These are phyloP conservation scores for Pinus albicaulis DNA, from an alignment of 75 land plant species.

Conservation along the genomic window DNA sequence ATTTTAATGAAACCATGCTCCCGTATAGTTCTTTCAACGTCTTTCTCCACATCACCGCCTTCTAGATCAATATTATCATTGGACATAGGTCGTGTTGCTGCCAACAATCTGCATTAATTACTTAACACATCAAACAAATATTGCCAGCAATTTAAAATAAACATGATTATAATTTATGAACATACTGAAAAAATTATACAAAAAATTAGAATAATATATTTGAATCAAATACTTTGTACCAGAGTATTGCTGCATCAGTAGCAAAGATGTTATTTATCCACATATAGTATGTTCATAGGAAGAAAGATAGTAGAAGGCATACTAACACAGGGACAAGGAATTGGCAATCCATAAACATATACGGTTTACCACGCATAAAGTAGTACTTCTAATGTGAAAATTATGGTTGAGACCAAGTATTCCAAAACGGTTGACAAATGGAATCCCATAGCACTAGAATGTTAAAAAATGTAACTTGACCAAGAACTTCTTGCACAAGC, in stretches of 20 bases:
- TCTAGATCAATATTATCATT: conserved; percentile 47
- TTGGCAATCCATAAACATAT: neutral
- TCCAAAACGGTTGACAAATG: neutral
- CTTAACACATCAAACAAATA: neutral
- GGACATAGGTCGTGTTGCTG: neutral
- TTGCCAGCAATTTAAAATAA: neutral
- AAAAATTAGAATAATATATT: neutral
- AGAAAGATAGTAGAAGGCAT: neutral
- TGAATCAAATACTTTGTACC: neutral
- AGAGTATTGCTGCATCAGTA: neutral
- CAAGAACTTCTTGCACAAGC: no score
- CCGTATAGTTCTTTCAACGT: conserved; percentile 27
- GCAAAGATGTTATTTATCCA: neutral
- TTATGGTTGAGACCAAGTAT: neutral
- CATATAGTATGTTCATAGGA: neutral
- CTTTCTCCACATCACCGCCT: conserved; percentile 44
- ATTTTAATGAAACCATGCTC: conserved; percentile 35
- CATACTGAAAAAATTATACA: neutral
- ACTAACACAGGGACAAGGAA: neutral
- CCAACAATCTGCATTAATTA: conserved; percentile 5
- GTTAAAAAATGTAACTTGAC: neutral
- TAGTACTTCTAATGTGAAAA: neutral
- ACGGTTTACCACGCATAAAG: neutral
- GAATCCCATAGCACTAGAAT: neutral
- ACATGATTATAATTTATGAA: neutral